Conservation (phyloP, 1,284 basidiomycete genomes). For the Porogramme epimiltina region DNA sequence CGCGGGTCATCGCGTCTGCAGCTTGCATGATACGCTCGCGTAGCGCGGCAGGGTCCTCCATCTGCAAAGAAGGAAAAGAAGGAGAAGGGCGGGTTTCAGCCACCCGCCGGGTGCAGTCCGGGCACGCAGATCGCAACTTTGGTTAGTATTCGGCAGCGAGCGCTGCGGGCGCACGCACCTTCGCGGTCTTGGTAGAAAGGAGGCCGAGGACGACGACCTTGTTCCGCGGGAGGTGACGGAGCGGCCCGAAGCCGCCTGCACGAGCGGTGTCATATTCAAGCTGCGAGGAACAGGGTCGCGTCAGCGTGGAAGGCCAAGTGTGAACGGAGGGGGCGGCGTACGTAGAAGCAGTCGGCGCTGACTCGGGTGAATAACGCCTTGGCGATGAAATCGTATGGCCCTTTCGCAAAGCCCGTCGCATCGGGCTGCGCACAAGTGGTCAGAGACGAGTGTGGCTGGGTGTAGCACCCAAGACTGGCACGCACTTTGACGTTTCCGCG, state of each 20-base stretch:
- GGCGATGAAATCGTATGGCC: constrained; percentile 74
- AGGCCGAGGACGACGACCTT: constrained; percentile 74
- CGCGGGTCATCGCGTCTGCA: constrained; percentile 54
- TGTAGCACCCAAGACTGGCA: no score
- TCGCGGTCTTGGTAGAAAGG: constrained; percentile 60
- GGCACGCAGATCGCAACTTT: not conserved
- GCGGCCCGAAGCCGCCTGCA: constrained; percentile 66
- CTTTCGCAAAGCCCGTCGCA: constrained; percentile 67
- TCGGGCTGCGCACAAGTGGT: constrained; percentile 17
- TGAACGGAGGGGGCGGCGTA: constrained; percentile 30
- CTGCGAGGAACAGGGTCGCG: constrained; percentile 33
- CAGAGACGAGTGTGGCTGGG: not conserved
- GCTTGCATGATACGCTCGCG: constrained; percentile 64
- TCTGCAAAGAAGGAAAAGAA: no score
- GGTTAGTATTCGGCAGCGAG: not conserved
- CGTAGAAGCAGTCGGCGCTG: constrained; percentile 73
- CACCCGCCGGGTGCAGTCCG: not conserved
- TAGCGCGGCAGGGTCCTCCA: constrained; percentile 61
- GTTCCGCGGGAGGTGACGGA: constrained; percentile 61
- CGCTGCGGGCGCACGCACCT: not conserved
- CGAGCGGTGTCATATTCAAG: constrained; percentile 77
- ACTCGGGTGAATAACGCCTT: constrained; percentile 65
- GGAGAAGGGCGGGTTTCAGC: not conserved
- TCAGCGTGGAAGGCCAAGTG: not conserved
- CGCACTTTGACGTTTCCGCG: constrained; percentile 72